Conservation (phyloP, 192 early-diverging fungal species). For the Obelidium mucronatum region DNA sequence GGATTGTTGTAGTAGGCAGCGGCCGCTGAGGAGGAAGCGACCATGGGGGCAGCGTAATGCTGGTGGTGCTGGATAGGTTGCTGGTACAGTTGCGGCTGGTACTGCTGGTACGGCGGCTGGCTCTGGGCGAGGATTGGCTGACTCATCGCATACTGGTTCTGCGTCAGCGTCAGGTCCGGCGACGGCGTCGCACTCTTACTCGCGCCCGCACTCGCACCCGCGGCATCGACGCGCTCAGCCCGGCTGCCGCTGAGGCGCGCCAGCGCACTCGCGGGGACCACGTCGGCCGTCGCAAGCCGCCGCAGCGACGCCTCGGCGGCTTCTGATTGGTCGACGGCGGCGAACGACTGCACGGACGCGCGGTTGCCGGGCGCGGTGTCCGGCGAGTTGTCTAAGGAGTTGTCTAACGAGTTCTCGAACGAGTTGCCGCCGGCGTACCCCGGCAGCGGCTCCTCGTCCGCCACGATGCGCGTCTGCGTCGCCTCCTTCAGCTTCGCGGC, state of each 20-base stretch:
- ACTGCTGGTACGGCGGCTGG: neutral
- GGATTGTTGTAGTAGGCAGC: neutral
- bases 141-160: too few species aligned
- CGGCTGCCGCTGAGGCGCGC: neutral
- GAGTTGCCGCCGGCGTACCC: neutral
- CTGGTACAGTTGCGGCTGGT: neutral
- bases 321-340: neutral
- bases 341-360: neutral
- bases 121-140: too few species aligned
- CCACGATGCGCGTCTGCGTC: neutral
- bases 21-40: neutral
- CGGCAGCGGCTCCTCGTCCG: neutral
- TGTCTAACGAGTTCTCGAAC: neutral
- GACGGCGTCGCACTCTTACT: too few species aligned
- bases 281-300: neutral
- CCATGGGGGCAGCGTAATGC: neutral
- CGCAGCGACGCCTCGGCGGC: neutral
- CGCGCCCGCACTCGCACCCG: too few species aligned
- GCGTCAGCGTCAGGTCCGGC: too few species aligned
- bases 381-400: neutral
- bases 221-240: neutral
- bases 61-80: neutral
- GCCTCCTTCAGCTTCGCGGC: slow-evolving; percentile 1
- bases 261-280: neutral
- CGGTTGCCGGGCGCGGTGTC: neutral